Conservation (phyloP, 2,329 filamentous ascomycete genomes). For the Trichophyton verrucosum region DNA sequence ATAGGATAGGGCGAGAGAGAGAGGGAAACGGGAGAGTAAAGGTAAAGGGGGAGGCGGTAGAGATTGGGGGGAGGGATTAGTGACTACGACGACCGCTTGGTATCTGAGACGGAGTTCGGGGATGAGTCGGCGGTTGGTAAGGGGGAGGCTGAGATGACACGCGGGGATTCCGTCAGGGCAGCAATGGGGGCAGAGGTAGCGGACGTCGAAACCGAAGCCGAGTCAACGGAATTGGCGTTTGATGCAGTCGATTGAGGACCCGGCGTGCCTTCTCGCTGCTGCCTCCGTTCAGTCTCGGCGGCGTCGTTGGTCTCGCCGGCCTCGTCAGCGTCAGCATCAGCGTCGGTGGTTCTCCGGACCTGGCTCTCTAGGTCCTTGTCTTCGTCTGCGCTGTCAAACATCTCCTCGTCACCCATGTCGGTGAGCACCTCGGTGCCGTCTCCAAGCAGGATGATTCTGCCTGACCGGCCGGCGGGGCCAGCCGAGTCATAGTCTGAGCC, state of each 20-base stretch:
- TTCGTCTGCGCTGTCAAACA: slow-evolving; percentile 83
- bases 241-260: slow-evolving; percentile 29
- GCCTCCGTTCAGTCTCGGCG: slow-evolving; percentile 26
- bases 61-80: neutral
- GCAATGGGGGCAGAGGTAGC: slow-evolving; percentile 10
- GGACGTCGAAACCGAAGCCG: slow-evolving; percentile 5
- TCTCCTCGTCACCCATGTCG: slow-evolving; percentile 78
- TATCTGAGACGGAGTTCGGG: neutral
- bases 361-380: slow-evolving; percentile 78
- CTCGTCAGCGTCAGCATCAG: neutral
- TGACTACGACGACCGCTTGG: neutral
- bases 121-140: slow-evolving; percentile 27
- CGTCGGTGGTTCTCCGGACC: slow-evolving; percentile 51
- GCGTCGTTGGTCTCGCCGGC: slow-evolving; percentile 19
- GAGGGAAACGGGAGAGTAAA: too few relatives aligned
- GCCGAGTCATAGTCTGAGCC: slow-evolving; percentile 48
- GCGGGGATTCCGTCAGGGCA: neutral
- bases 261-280: slow-evolving; percentile 41
- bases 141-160: slow-evolving; percentile 25
- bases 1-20: too few relatives aligned
- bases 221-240: slow-evolving; percentile 13
- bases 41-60: too few relatives aligned
- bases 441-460: slow-evolving; percentile 85
- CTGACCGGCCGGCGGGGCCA: slow-evolving; percentile 51
- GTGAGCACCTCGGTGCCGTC: slow-evolving; percentile 89